Conservation (phyloP, 208 protist species). For the Lotmaria passim region DNA sequence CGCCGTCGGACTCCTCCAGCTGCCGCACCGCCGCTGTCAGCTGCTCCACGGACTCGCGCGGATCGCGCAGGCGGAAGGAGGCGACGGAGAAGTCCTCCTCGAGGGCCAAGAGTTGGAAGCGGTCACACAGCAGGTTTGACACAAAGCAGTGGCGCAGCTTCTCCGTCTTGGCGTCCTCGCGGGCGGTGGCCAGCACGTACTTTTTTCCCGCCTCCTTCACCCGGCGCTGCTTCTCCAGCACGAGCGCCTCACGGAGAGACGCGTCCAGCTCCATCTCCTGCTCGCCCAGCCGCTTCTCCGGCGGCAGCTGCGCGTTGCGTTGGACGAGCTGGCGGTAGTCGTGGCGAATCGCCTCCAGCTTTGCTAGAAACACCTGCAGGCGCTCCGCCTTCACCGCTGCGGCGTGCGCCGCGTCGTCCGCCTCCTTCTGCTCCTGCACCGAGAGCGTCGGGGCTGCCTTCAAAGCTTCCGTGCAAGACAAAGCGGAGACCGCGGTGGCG, state of each 20-base stretch:
- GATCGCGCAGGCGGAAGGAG: slow-evolving; percentile 91
- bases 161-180: slow-evolving; percentile 72
- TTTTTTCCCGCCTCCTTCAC: slow-evolving; percentile 78
- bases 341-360: slow-evolving; percentile 64
- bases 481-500: too few species aligned
- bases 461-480: too few species aligned
- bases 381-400: slow-evolving; percentile 71
- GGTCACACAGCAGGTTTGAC: slow-evolving; percentile 91
- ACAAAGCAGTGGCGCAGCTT: slow-evolving; percentile 93
- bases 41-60: slow-evolving; percentile 39
- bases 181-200: slow-evolving; percentile 83
- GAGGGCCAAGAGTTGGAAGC: slow-evolving; percentile 89
- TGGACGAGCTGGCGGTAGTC: slow-evolving; percentile 71
- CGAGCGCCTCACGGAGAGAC: slow-evolving; percentile 66
- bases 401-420: slow-evolving; percentile 76
- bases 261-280: slow-evolving; percentile 91
- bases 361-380: slow-evolving; percentile 73
- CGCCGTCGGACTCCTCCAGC: slow-evolving; percentile 50
- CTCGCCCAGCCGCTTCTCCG: slow-evolving; percentile 43
- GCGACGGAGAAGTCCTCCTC: slow-evolving; percentile 70
- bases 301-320: slow-evolving; percentile 71
- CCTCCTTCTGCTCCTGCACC: slow-evolving; percentile 95
- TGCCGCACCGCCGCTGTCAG: slow-evolving; percentile 67
- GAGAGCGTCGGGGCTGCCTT: slow-evolving; percentile 40
- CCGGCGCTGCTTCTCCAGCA: slow-evolving; percentile 66